Base-by-base conservation (phyloP, 352 stramenopile species). In the Phytophthora cactorum region DNA sequence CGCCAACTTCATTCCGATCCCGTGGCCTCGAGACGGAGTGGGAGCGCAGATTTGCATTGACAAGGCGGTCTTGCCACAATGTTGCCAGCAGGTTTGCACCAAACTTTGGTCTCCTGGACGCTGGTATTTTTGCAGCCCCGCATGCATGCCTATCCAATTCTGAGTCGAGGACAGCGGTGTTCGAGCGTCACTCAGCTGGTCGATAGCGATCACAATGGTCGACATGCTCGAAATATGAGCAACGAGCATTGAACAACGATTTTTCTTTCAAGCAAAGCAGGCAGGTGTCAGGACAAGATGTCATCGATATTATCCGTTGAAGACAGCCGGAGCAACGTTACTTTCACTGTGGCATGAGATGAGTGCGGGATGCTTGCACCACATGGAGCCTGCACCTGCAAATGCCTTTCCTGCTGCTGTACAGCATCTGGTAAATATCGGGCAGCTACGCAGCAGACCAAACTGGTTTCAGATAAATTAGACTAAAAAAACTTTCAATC, bases 1-100 rank as follows among this genome's bases (percentile, higher is more conserved):
- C 49, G 32, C 14, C 54, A 45, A 64, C 47, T 66, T 72, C 66
- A 64, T 69, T 69, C 52, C 39, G 53, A 45, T 72, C 52, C 22
- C 53, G 41, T 27, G 28, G 10, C 25, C 17, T 27, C 6, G n/a
- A 22, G 38, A 41, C 43, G 51, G 31, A 60, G 39, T 57, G 32
- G 47, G 25, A 70, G 44, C 5, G 17, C 52, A 31, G 43, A 59
- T 63, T 63, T 70, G 54, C 63, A 64, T 56, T n/a, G 31, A 67
- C 50, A 60, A 63, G 51, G 39, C 50, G 28, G 41, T 51, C 11
- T 57, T 25, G 32, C 11, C 22, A 43, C 36, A 17, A 7, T 39
- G 41, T 11, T 34, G 14, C n/a, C 41, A 47, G 41, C 36, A 43
- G 36, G 36, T 43, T 43, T 43, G 36, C 10, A 38, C 36, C 8